Evolutionary conservation across 108 stramenopile genomes (phyloP), one percentile per base, ranked within the genome.

Genomic region (Conticribra guillardii): DNA sequence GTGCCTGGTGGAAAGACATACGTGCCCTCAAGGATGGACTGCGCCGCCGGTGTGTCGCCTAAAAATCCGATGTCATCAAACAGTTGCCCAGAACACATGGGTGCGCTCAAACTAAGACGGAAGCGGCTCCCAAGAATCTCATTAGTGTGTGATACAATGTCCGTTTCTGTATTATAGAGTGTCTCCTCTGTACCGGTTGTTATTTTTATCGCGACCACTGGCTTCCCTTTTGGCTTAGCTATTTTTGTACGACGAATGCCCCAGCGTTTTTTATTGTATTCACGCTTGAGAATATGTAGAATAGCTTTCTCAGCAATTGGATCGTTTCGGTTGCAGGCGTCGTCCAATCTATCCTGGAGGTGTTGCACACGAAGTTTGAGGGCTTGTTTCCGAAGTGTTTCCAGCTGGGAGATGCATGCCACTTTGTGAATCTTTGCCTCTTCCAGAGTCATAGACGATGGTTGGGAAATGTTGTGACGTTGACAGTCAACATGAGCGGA

Each of bases 21-120:
- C 0, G 67, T 77, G 1, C 76, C 68, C 4, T 57, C 46, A 0
- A 77, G 54, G 41, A 77, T 57, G 4, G 47, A 51, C 33, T 29
- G 5, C 0, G 44, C 44, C 0, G 41, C 31, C 0, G 28, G 31
- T 4, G 31, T 41, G 0, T 77, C 62, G 0, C 48, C 62, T 0
- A 69, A 37, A 0, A 48, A 21, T 0, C 76, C 76, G 0, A 69
- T 15, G 22, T 77, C 67, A 0, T 66, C 48, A 16, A 46, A 22
- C 1, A 74, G 32, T 2, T 28, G 28, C 1, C 72, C 72, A 2
- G n/a, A 3, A 9, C 17, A 2, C 26, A 59, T 28, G 0, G 66
- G 33, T 0, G 47, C 28, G 0, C 49, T 4, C 0, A 30, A 18
- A 7, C 49, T 66, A 1, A 67, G 28, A 9, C 28, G 56, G 21